Evolutionary conservation across 768 basidiomycete species (phyloP), one percentile per base, ranked within the genome.

Genomic region (Exsudoporus frostii): DNA sequence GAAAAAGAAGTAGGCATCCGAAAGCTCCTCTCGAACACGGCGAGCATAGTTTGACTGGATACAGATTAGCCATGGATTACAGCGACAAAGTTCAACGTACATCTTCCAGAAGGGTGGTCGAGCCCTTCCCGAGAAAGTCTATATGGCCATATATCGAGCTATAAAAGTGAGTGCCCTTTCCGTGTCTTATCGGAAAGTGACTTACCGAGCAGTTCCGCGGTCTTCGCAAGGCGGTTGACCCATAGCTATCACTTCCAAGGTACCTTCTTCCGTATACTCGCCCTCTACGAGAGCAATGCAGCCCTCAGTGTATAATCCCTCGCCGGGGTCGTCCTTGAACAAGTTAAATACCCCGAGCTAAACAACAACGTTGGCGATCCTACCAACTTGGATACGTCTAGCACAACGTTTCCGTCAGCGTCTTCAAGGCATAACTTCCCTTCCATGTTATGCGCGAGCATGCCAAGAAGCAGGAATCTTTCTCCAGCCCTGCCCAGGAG

Each of bases 201-300:
- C 79, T 56, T 64, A 92, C 91, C 92, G 79, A 15, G 96, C 86
- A 2, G 82, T 84, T 54, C 86, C 86, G 38, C 97, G 78, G 59
- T 87, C 81, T 71, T 99, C 97, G 64, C 94, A 96, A 11, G 97
- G 97, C 2, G 97, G 97, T 71, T 98, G 96, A 2, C 97, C 97
- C 55, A 99, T 90, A 19, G 95, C 97, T 57, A 93, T 83, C 7
- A 98, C 92, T 58, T 88, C 81, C 45, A 99, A 76, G 1, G 81
- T 89, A 45, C 87, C 90, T 29, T 98, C 93, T 54, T 95, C 87
- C 0, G 91, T 98, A 66, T 98, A 99, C 64, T 94, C 91, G 20
- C 97, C 97, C 73, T 98, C 97, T 0, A 98, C 85, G 15, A 99
- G 80, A 1, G 93, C 92, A 69, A 98, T 90, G 53, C 88, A 93